Percentiles rank a stretch among this genome's conserved stretches.
phyloP scores from a whole-genome alignment of 192 early-diverging fungal genomes.

The Coemansia sp. region DNA sequence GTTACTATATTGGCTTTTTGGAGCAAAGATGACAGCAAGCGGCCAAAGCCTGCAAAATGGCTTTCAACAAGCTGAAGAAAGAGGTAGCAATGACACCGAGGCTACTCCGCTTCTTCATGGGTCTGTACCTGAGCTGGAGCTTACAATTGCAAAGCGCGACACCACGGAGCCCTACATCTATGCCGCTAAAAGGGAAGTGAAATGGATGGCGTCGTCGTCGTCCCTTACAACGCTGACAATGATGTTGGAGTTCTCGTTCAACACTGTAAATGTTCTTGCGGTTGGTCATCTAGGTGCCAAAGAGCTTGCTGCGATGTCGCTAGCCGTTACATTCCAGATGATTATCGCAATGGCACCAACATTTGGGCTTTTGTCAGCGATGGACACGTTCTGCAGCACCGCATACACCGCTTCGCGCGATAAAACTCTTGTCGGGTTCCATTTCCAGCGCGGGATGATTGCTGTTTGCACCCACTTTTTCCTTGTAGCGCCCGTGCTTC shows the following conservation, averaged over 20 bases:
- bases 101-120: constrained; percentile 22
- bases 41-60: neutral
- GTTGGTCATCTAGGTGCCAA: constrained; percentile 59
- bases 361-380: constrained; percentile 62
- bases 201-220: constrained; percentile 34
- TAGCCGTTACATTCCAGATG: constrained; percentile 58
- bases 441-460: constrained; percentile 72
- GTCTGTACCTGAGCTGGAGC: constrained; percentile 29
- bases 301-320: constrained; percentile 63
- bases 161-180: constrained; percentile 25
- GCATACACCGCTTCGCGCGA: constrained; percentile 62
- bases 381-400: constrained; percentile 69
- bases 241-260: constrained; percentile 62
- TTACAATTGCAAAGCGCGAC: constrained; percentile 38
- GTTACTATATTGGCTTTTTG: neutral
- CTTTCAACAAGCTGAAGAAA: neutral
- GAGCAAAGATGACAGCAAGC: neutral
- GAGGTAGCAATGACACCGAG: neutral
- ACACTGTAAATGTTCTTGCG: constrained; percentile 60
- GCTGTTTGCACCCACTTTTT: constrained; percentile 66
- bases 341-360: constrained; percentile 43
- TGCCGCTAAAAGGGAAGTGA: constrained; percentile 22
- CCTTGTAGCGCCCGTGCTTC: constrained; percentile 68
- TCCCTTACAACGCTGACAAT: constrained; percentile 20
- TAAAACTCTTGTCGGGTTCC: constrained; percentile 60